These are phyloP conservation scores for Ascochyta rabiei DNA, from an alignment of 2,329 filamentous ascomycete species.

Conservation along the genomic window DNA sequence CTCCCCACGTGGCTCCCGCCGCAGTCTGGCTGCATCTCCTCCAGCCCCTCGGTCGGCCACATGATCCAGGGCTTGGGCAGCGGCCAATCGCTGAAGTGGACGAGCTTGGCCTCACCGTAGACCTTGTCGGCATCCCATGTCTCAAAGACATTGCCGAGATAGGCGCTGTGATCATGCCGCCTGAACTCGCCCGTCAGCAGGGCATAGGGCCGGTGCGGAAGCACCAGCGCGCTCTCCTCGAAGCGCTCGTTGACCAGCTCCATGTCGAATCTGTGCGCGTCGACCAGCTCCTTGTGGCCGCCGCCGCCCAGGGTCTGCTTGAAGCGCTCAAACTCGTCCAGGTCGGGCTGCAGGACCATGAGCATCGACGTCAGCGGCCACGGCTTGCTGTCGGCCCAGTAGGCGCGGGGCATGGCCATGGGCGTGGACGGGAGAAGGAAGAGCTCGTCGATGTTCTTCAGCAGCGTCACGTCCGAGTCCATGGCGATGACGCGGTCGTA, in stretches of 20 bases:
- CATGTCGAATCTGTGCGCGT: constrained; percentile 64
- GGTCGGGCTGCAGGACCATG: constrained; percentile 66
- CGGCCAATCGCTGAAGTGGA: constrained; percentile 77
- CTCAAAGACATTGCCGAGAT: constrained; percentile 59
- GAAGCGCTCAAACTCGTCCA: constrained; percentile 55
- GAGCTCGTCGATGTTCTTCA: constrained; percentile 70
- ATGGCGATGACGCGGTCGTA: constrained; percentile 65
- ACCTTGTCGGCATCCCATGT: constrained; percentile 64
- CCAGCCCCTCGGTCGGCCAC: constrained; percentile 50
- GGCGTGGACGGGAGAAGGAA: constrained; percentile 68
- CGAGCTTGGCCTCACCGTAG: constrained; percentile 66
- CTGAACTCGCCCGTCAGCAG: constrained; percentile 69
- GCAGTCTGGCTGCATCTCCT: constrained; percentile 55
- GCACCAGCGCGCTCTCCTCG: constrained; percentile 61
- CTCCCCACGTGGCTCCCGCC: constrained; percentile 36
- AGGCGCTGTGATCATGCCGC: constrained; percentile 56
- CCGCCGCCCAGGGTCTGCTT: constrained; percentile 37
- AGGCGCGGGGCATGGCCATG: constrained; percentile 73
- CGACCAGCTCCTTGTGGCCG: constrained; percentile 35
- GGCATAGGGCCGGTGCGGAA: constrained; percentile 68
- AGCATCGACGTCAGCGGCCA: constrained; percentile 65
- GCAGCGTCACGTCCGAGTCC: constrained; percentile 69
- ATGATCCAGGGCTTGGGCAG: constrained; percentile 69
- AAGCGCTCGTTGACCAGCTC: constrained; percentile 70
- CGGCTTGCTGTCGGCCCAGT: constrained; percentile 66